These are phyloP conservation scores for Exophiala mesophila DNA, from an alignment of 2,329 filamentous ascomycete genomes.

Conservation along the genomic window DNA sequence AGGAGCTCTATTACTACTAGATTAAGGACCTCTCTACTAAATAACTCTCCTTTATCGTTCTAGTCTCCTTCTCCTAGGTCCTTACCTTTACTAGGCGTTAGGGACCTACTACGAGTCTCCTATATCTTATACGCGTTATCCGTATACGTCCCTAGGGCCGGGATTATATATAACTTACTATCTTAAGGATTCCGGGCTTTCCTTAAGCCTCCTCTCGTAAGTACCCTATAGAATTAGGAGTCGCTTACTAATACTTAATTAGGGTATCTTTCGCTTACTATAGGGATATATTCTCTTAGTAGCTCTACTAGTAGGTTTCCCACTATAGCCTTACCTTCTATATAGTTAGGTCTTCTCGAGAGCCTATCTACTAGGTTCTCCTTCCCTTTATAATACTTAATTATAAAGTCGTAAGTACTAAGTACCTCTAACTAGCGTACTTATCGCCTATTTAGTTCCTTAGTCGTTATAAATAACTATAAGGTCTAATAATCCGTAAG, in stretches of 20 bases:
- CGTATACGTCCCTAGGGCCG: not conserved
- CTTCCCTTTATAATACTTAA: constrained; percentile 18
- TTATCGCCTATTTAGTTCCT: constrained; percentile 28
- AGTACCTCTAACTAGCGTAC: constrained; percentile 27
- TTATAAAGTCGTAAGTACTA: constrained; percentile 26
- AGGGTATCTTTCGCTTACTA: not conserved
- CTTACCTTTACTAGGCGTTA: not conserved
- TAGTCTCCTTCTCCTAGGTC: not conserved
- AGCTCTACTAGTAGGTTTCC: not conserved
- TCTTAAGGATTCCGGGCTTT: not conserved
- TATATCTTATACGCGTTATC: not conserved
- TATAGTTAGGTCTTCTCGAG: constrained; percentile 12
- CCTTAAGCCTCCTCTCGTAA: constrained; percentile 1
- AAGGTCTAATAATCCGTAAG: constrained; percentile 29
- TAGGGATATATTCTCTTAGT: not conserved
- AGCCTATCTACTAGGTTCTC: constrained; percentile 24
- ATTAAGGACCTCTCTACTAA: not conserved
- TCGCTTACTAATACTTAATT: constrained; percentile 1
- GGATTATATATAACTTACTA: constrained; percentile 3
- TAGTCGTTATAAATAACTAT: constrained; percentile 28
- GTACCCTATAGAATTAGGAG: not conserved
- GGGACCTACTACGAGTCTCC: too few relatives aligned
- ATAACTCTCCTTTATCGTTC: constrained; percentile 1
- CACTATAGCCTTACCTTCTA: not conserved
- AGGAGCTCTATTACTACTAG: not conserved